Evolutionary conservation across 2,329 filamentous ascomycete genomes (phyloP), one percentile per base, ranked within the genome.

Genomic region (Colletotrichum tofieldiae): DNA sequence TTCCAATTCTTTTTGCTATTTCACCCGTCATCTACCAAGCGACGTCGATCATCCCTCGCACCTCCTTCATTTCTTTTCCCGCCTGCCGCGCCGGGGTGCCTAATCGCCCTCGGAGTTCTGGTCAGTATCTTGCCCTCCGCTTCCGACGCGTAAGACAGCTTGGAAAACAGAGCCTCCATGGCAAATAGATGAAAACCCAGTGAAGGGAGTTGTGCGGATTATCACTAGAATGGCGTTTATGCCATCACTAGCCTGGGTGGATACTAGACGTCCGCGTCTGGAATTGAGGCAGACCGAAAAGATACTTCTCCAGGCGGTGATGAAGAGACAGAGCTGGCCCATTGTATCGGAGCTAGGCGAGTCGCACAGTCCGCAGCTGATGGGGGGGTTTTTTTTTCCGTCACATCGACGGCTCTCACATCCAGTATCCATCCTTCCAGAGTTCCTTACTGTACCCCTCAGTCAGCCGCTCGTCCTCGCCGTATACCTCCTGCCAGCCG

Each of bases 401-500:
- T 77, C 8, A 77, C 80, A 2, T 80, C 80, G 63, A 37, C 12
- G 12, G 8, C 20, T 5, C n/a, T 73, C 61, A 73, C 37, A 49
- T 55, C 67, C 77, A 87, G 73, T 86, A 88, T 49, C 85, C 86
- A 71, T 90, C 86, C 75, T 89, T 87, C 96, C 96, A 98, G 60
- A 98, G 84, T 83, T 98, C 94, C 84, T 93, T 94, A 67, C 89
- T 86, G 82, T 94, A 98, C 1, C 87, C 93, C 82, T 97, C 94
- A 0, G 96, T 98, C 81, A 99, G 84, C 75, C 90, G 84, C 79
- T 92, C 86, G 83, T 98, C 95, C 64, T 89, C 86, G 0, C 95
- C 96, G 82, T 92, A 94, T 76, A 88, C 86, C 84, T 97, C 92
- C 87, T 98, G 95, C 96, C 96, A 99, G 69, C 92, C 90, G 18